phyloP scores from a whole-genome alignment of 2,329 filamentous ascomycete species.

The Alternaria brassicicola region DNA sequence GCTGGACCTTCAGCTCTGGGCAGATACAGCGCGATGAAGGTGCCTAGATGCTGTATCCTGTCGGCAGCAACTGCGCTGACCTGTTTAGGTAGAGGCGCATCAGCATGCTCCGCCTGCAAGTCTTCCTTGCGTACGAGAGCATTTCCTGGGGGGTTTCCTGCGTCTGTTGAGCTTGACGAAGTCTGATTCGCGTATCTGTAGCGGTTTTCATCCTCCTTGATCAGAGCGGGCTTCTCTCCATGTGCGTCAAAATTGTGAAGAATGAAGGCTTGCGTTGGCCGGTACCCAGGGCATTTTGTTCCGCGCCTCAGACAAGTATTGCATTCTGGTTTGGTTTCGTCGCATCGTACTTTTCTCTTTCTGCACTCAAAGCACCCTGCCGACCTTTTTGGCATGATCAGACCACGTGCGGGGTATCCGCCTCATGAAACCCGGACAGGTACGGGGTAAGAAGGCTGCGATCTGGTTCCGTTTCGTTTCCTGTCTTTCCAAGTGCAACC shows the following conservation, averaged over 20 bases:
- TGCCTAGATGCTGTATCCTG: slow-evolving; percentile 43
- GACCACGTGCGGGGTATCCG: slow-evolving; percentile 10
- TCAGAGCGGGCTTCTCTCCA: slow-evolving; percentile 37
- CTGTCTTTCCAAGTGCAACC: not conserved
- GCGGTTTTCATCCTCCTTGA: slow-evolving; percentile 44
- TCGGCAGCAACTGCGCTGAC: slow-evolving; percentile 45
- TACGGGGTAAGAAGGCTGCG: not conserved
- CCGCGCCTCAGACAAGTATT: slow-evolving; percentile 43
- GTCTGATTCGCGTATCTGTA: slow-evolving; percentile 41
- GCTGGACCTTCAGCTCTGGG: slow-evolving; percentile 36
- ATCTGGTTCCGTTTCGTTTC: not conserved
- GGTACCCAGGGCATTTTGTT: slow-evolving; percentile 46
- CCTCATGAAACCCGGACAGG: slow-evolving; percentile 5
- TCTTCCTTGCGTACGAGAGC: slow-evolving; percentile 19
- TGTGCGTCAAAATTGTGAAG: slow-evolving; percentile 42
- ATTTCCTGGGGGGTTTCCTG: slow-evolving; percentile 6
- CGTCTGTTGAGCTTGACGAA: slow-evolving; percentile 7
- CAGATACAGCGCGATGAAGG: slow-evolving; percentile 42
- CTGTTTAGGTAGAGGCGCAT: slow-evolving; percentile 34
- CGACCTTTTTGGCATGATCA: slow-evolving; percentile 46
- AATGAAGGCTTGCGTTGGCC: slow-evolving; percentile 44
- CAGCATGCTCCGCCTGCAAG: slow-evolving; percentile 19
- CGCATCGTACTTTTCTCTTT: slow-evolving; percentile 47
- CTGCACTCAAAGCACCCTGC: slow-evolving; percentile 47
- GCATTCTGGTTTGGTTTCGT: slow-evolving; percentile 46